Evolutionary conservation across 2,329 filamentous ascomycete genomes (phyloP).

Genomic region (Sclerotiophoma versabilis): DNA sequence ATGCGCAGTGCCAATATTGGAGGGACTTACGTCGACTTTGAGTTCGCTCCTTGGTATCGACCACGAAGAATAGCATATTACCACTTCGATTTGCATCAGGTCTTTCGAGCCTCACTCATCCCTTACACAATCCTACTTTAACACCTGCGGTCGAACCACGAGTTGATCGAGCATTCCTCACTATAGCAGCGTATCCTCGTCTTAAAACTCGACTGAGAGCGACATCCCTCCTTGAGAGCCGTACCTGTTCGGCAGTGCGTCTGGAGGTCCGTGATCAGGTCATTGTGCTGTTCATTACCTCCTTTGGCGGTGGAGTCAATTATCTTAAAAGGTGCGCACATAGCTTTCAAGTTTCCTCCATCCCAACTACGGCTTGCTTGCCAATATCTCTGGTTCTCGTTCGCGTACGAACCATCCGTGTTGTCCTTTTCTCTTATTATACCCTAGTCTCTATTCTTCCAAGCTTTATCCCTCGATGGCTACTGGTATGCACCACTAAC

Average conservation of each 20-base stretch:
- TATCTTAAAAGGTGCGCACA: conserved; percentile 43
- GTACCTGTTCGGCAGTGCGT: conserved; percentile 23
- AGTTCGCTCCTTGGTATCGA: conserved; percentile 16
- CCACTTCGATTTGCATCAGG: not conserved
- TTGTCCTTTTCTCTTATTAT: conserved; percentile 2
- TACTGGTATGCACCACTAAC: conserved; percentile 36
- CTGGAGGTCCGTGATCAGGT: conserved; percentile 31
- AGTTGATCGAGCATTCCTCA: conserved; percentile 14
- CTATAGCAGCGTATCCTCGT: conserved; percentile 35
- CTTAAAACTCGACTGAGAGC: conserved; percentile 32
- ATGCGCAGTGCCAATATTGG: conserved; percentile 18
- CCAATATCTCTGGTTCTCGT: conserved; percentile 17
- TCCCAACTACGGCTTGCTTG: conserved; percentile 27
- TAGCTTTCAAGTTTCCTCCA: conserved; percentile 35
- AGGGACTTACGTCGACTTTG: conserved; percentile 13
- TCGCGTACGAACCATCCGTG: not conserved
- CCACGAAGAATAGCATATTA: conserved; percentile 34
- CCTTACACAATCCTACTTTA: not conserved
- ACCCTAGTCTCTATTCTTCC: conserved; percentile 22
- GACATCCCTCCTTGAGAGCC: conserved; percentile 34
- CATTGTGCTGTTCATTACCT: conserved; percentile 35
- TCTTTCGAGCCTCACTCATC: not conserved
- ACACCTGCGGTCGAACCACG: not conserved
- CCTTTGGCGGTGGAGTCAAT: conserved; percentile 31
- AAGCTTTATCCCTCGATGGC: conserved; percentile 25